These are phyloP conservation scores for Candida taoyuanica DNA, from an alignment of 805 yeast genomes.

Conservation along the genomic window DNA sequence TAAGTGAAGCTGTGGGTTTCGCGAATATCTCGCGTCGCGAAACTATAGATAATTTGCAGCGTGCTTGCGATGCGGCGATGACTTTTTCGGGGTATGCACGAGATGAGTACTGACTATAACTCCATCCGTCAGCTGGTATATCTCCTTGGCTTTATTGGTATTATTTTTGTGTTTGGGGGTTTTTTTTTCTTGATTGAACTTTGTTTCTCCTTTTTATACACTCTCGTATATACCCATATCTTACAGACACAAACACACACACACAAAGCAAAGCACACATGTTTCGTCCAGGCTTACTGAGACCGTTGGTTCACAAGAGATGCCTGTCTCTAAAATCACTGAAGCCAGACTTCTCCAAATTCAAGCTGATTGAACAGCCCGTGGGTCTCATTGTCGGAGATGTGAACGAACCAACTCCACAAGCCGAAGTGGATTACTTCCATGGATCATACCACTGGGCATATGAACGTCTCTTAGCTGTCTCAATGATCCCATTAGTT, in stretches of 20 bases:
- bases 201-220: neutral
- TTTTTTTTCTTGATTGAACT: neutral
- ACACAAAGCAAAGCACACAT: neutral
- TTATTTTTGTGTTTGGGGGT: too few relatives aligned
- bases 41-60: too few relatives aligned
- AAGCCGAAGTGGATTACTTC: conserved; percentile 48
- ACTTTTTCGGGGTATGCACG: too few relatives aligned
- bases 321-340: conserved; percentile 12
- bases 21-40: too few relatives aligned
- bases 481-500: conserved; percentile 60
- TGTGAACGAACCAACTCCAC: conserved; percentile 66
- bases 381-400: conserved; percentile 71
- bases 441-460: conserved; percentile 79
- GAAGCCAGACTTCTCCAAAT: conserved; percentile 28
- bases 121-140: too few relatives aligned
- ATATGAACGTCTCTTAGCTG: conserved; percentile 55
- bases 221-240: neutral
- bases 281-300: conserved; percentile 8
- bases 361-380: conserved; percentile 58
- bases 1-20: too few relatives aligned
- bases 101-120: too few relatives aligned
- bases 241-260: neutral
- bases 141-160: neutral
- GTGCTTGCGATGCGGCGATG: too few relatives aligned
- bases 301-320: conserved; percentile 7